Percentiles rank a stretch among this genome's conserved stretches.
These are phyloP conservation scores for Penicillium sp. DNA, from an alignment of 2,329 filamentous ascomycete species.

Conservation along the genomic window DNA sequence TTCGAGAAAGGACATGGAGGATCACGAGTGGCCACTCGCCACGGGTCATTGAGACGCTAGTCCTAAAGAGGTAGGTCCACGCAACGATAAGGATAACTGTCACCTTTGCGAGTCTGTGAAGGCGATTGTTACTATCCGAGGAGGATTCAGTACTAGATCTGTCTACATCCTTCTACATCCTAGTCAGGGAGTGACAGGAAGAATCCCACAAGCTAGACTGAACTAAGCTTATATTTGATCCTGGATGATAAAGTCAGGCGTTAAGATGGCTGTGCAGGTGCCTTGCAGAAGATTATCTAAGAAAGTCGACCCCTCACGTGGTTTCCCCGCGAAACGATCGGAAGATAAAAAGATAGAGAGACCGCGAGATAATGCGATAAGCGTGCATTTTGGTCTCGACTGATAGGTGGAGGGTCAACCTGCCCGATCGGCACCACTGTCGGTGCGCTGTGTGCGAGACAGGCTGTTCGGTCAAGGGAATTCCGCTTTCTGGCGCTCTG, in stretches of 20 bases:
- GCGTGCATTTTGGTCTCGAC: constrained; percentile 10
- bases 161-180: neutral
- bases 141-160: neutral
- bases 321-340: constrained; percentile 19
- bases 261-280: neutral
- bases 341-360: too few relatives aligned
- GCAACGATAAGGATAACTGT: constrained; percentile 11
- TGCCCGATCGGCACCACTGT: constrained; percentile 16
- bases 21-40: neutral
- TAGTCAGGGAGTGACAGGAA: too few relatives aligned
- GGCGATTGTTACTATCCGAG: neutral
- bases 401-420: constrained; percentile 14
- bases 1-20: neutral
- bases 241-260: neutral
- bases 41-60: constrained; percentile 11
- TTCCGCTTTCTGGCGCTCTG: neutral
- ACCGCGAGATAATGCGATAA: constrained; percentile 9
- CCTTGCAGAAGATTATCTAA: too few relatives aligned
- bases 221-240: neutral
- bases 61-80: constrained; percentile 28
- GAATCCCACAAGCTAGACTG: too few relatives aligned
- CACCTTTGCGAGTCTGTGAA: neutral
- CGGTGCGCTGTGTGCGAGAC: neutral
- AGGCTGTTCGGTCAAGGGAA: neutral
- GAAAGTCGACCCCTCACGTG: constrained; percentile 11